phyloP scores from a whole-genome alignment of 805 yeast genomes.

The Debaryomyces castellii region DNA sequence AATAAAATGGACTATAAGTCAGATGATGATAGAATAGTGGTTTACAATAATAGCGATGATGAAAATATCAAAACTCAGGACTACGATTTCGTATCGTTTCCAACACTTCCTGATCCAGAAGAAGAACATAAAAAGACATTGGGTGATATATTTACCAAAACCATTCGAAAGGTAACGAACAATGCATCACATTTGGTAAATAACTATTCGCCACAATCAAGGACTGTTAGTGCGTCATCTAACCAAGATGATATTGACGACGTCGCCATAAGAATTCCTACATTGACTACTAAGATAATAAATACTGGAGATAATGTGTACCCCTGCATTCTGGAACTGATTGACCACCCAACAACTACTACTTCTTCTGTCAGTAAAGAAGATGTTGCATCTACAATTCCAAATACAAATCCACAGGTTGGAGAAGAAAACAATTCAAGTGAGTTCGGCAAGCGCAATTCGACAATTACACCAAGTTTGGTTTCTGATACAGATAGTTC shows the following conservation, averaged over 20 bases:
- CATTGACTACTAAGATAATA: conserved; percentile 3
- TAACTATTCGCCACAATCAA: conserved; percentile 11
- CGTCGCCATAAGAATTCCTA: conserved; percentile 5
- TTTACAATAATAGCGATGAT: conserved; percentile 15
- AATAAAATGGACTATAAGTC: neutral
- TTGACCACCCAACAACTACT: neutral
- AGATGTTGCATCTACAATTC: neutral
- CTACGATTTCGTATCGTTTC: conserved; percentile 41
- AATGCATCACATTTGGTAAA: conserved; percentile 40
- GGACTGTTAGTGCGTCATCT: neutral
- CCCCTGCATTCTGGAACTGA: neutral
- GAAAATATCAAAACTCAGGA: neutral
- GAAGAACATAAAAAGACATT: conserved; percentile 31
- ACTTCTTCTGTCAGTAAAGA: neutral
- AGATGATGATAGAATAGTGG: neutral
- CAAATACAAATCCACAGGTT: neutral
- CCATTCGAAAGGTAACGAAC: conserved; percentile 41
- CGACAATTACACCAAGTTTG: neutral
- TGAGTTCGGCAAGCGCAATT: neutral
- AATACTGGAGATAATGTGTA: neutral
- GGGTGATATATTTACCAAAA: conserved; percentile 34
- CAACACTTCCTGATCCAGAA: conserved; percentile 44
- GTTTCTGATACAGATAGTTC: conserved; percentile 1
- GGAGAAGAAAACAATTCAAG: neutral
- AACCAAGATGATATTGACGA: conserved; percentile 2